These are phyloP conservation scores for Tulasnella sp. DNA, from an alignment of 768 basidiomycete genomes.

Conservation along the genomic window DNA sequence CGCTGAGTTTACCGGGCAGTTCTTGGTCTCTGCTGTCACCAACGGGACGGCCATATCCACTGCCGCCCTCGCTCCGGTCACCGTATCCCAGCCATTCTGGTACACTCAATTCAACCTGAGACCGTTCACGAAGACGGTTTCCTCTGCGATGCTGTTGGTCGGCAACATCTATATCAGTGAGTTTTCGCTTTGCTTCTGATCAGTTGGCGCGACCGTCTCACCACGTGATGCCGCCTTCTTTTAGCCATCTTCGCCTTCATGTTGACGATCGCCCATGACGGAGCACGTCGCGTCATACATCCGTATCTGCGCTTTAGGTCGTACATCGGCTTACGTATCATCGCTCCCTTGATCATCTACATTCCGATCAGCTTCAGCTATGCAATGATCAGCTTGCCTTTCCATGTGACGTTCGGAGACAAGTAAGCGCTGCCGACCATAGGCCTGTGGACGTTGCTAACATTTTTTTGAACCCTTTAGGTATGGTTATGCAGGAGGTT, in stretches of 20 bases:
- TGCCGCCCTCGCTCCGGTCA: conserved; percentile 26
- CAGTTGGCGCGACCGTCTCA: background rate
- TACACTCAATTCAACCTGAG: conserved; percentile 26
- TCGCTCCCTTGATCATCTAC: conserved; percentile 29
- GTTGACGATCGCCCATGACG: conserved; percentile 26
- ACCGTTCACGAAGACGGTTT: conserved; percentile 24
- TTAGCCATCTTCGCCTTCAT: conserved; percentile 1
- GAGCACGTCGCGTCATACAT: conserved; percentile 26
- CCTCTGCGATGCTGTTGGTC: conserved; percentile 28
- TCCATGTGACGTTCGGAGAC: conserved; percentile 33
- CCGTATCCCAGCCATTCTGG: conserved; percentile 23
- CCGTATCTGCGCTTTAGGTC: conserved; percentile 30
- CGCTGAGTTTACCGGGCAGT: background rate
- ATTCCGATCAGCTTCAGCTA: conserved; percentile 33
- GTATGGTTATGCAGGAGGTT: conserved; percentile 25
- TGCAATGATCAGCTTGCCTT: conserved; percentile 35
- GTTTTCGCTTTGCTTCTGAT: conserved; percentile 17
- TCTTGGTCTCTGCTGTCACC: conserved; percentile 20
- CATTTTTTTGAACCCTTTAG: background rate
- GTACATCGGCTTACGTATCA: conserved; percentile 29
- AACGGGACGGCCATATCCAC: conserved; percentile 33
- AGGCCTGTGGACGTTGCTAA: conserved; percentile 19
- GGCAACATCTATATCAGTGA: conserved; percentile 21
- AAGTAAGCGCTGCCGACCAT: conserved; percentile 20
- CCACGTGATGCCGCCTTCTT: background rate